Base-by-base conservation (phyloP, 768 basidiomycete species). In the Polyporus arcularius region DNA sequence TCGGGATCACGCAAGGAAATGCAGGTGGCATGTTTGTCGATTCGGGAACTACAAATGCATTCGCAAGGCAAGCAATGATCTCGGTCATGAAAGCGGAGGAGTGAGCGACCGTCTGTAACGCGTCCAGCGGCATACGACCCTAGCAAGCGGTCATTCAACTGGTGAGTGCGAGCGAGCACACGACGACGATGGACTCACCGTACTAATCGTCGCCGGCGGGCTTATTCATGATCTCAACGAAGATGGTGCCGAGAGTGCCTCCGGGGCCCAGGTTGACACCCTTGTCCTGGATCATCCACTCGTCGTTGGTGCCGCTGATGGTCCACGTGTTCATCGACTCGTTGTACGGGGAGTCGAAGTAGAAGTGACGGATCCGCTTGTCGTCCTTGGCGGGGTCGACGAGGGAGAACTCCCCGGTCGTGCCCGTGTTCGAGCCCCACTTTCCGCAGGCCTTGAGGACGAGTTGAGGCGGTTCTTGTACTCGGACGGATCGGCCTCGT, bases 281-380 rank as follows among this genome's bases (percentile, higher is more conserved):
- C 35, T 4, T 0, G n/a, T 10, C 11, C 15, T 52, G 5, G 49
- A 58, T 48, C 48, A 6, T 50, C 57, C 57, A 58, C 38, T 30
- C 18, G 30, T 45, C 5, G 49, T 45, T 53, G 45, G 26, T 12
- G 14, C 39, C 48, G 45, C 28, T 51, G 48, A 58, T 41, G 8
- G 7, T 15, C 56, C 56, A 64, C n/a, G 45, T 60, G 49, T 64
- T 64, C 38, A 10, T 21, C 26, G 38, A 53, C 38, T 21, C 21
- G 35, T 43, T 21, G 56, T 46, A 65, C 3, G 64, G 61, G 45
- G 49, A 58, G 47, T 53, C 45, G 61, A 61, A 65, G 47, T 59
- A 56, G 50, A 65, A 55, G 8, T 14, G 26, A 18, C 64, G 56
- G 7, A 63, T 55, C 3, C 8, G 21, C 21, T 26, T 16, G 31